Evolutionary conservation across 805 yeast species (phyloP).

Genomic region (Lachancea lanzarotensis): DNA sequence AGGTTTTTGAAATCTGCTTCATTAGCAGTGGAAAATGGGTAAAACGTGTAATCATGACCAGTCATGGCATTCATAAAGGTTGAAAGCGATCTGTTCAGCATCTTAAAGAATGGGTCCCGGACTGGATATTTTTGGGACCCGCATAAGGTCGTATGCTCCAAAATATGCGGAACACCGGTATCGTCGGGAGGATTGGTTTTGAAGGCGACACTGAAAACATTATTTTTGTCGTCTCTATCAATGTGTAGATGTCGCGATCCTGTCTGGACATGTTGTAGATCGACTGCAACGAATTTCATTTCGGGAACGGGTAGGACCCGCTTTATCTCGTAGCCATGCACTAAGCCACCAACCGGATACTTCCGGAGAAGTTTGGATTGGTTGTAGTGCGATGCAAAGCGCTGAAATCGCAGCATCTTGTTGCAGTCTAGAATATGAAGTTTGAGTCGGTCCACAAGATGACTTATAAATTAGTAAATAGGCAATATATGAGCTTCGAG

Average conservation of each 20-base stretch:
- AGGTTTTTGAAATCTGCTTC: slow-evolving; percentile 71
- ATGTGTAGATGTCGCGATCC: slow-evolving; percentile 82
- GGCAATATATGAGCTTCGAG: neutral
- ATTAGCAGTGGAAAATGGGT: slow-evolving; percentile 95
- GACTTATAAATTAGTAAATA: neutral
- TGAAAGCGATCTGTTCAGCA: slow-evolving; percentile 89
- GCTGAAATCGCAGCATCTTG: slow-evolving; percentile 22
- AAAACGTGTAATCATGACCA: slow-evolving; percentile 91
- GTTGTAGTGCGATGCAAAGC: slow-evolving; percentile 23
- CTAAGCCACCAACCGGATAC: slow-evolving; percentile 56
- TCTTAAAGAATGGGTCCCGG: slow-evolving; percentile 94
- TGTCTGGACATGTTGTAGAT: slow-evolving; percentile 56
- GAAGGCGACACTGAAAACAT: slow-evolving; percentile 83
- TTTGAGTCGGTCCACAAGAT: neutral
- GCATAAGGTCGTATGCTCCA: slow-evolving; percentile 94
- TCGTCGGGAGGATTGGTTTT: slow-evolving; percentile 91
- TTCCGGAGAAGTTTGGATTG: slow-evolving; percentile 37
- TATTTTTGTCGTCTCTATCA: slow-evolving; percentile 74
- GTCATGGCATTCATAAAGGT: slow-evolving; percentile 99
- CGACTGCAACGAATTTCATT: slow-evolving; percentile 72
- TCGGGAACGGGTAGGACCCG: slow-evolving; percentile 71
- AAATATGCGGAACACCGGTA: slow-evolving; percentile 94
- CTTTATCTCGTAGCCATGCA: slow-evolving; percentile 63
- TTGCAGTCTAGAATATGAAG: neutral
- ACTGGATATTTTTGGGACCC: slow-evolving; percentile 91